Evolutionary conservation across 495 filamentous ascomycete species (phyloP).

Genomic region (Cercophora samala): DNA sequence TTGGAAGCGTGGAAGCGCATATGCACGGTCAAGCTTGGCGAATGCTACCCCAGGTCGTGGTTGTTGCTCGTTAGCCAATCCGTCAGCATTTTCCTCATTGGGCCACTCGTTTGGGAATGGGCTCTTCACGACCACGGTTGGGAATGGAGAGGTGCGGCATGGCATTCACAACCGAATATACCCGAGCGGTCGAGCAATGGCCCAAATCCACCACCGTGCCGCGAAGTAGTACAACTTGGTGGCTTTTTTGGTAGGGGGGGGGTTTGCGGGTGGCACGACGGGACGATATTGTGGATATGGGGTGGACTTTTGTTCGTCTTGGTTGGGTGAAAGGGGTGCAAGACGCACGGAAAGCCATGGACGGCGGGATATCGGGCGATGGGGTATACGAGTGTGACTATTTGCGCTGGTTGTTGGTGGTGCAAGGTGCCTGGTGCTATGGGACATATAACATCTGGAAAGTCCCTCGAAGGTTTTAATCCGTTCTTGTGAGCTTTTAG

Average conservation of each 20-base stretch:
- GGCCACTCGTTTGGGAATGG: neutral
- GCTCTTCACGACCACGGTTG: neutral
- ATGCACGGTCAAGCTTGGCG: neutral
- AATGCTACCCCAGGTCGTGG: neutral
- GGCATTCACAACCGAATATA: neutral
- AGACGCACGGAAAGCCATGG: neutral
- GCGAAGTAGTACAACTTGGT: neutral
- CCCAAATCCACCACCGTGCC: neutral
- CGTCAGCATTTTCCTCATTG: neutral
- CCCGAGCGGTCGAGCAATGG: neutral
- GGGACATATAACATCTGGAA: neutral
- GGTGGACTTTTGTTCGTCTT: neutral
- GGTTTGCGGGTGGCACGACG: neutral
- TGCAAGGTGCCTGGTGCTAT: neutral
- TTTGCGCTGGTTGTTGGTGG: neutral
- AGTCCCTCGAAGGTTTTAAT: neutral
- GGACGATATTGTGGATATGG: neutral
- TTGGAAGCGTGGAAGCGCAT: neutral
- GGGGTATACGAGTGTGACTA: neutral
- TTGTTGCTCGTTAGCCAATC: neutral
- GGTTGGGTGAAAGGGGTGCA: neutral
- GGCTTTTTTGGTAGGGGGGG: neutral
- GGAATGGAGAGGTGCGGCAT: neutral
- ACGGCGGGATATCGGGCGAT: neutral
- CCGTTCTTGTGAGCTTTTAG: neutral